Percentiles rank a stretch among this genome's conserved stretches.
These are phyloP conservation scores for Rhodosporidiobolus odoratus DNA, from an alignment of 768 basidiomycete genomes.

Conservation along the genomic window DNA sequence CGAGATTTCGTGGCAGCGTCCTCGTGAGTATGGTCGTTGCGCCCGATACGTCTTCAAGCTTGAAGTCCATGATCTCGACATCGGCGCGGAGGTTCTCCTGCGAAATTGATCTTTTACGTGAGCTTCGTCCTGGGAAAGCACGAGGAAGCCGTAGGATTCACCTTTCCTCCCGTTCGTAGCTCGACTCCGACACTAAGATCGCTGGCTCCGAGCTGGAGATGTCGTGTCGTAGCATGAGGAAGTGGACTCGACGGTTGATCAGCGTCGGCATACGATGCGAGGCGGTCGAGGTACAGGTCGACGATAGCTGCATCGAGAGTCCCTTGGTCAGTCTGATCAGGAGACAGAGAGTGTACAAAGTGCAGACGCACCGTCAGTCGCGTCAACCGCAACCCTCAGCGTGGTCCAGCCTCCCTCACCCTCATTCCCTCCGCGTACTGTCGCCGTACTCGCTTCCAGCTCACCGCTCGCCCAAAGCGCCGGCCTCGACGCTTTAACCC, in stretches of 20 bases:
- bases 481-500: neutral
- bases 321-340: neutral
- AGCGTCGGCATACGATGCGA: neutral
- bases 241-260: conserved; percentile 46
- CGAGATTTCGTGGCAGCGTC: conserved; percentile 59
- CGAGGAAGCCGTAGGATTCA: conserved; percentile 43
- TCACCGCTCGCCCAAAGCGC: neutral
- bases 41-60: conserved; percentile 42
- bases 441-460: conserved; percentile 6
- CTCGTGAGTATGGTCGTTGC: conserved; percentile 52
- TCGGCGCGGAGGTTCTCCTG: conserved; percentile 63
- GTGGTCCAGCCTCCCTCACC: neutral
- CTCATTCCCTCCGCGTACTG: conserved; percentile 42
- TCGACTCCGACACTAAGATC: conserved; percentile 64
- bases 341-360: neutral
- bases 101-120: neutral
- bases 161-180: conserved; percentile 66
- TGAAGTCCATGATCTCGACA: conserved; percentile 54
- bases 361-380: conserved; percentile 19
- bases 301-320: conserved; percentile 51
- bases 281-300: conserved; percentile 40
- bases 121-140: neutral
- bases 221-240: conserved; percentile 12
- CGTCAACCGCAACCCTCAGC: neutral
- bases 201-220: conserved; percentile 58